Base-by-base conservation (phyloP, 352 stramenopile genomes). In the Phytopythium kandeliae region DNA sequence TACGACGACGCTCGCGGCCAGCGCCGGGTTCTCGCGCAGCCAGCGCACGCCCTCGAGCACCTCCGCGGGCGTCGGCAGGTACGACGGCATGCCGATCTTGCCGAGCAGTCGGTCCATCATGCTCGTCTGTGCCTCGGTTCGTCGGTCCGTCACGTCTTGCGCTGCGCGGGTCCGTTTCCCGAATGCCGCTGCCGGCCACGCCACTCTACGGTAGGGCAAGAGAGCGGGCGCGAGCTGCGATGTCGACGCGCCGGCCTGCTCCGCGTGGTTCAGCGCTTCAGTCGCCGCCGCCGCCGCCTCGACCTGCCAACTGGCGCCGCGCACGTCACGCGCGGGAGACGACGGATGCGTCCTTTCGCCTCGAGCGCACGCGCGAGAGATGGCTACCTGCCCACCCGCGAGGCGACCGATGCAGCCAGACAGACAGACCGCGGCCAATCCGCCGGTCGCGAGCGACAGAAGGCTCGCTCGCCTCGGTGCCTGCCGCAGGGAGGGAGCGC, bases 41-140 rank as follows among this genome's bases (percentile, higher is more conserved):
- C 78, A 90, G 43, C 69, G 63, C 33, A 88, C 70, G 2, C 73
- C 78, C 4, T 78, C 70, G 30, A 82, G 60, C 52, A 90, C 72
- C 62, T 90, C 79, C 3, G 61, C 55, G 5, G 72, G 62, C 13
- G 78, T 86, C 16, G 79, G 79, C 17, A 90, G 62, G 62, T 82
- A 90, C 21, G 75, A 85, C 44, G 71, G 62, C 6, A 71, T 54
- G 46, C 69, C 68, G 31, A 78, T 63, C 44, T 77, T 67, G 30
- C 69, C 66, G 21, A 81, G 52, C 15, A 81, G 54, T 37, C 62
- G 62, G 31, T 77, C 59, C 57, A 74, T 65, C 45, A 51, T 51
- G 30, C n/a, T n/a, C n/a, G n/a, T n/a, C n/a, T n/a, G n/a, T n/a
- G n/a, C n/a, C n/a, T n/a, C n/a, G n/a, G n/a, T n/a, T n/a, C n/a